Conservation (phyloP, 108 stramenopile genomes). For the Stephanodiscus minutulus region DNA sequence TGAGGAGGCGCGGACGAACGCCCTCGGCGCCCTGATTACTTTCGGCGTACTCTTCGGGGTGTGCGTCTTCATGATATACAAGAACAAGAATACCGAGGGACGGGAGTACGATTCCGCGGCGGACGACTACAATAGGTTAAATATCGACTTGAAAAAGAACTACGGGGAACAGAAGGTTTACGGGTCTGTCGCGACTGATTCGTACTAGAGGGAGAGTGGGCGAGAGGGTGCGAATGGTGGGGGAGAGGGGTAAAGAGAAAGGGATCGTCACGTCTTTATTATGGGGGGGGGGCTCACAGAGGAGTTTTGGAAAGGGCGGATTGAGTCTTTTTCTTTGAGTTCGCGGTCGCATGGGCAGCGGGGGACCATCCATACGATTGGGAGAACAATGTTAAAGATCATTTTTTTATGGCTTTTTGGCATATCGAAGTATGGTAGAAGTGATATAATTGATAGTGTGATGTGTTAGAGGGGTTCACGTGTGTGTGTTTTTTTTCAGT, state of each 20-base stretch:
- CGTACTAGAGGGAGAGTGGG: conserved; percentile 21
- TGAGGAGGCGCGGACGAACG: conserved; percentile 29
- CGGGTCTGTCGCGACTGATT: conserved; percentile 32
- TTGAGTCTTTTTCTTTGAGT: background rate
- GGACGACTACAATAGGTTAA: conserved; percentile 27
- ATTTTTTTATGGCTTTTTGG: too few species aligned
- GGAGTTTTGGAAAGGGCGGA: background rate
- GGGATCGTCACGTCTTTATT: background rate
- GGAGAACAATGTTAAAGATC: too few species aligned
- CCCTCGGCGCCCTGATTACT: conserved; percentile 42
- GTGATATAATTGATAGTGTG: too few species aligned
- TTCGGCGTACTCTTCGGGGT: conserved; percentile 26
- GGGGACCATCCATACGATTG: background rate
- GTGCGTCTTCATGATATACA: background rate
- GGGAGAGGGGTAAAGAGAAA: background rate
- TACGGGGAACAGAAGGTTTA: conserved; percentile 28
- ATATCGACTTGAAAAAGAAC: conserved; percentile 38
- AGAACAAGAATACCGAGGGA: background rate
- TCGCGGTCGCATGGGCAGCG: background rate
- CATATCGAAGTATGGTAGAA: too few species aligned
- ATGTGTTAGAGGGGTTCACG: too few species aligned
- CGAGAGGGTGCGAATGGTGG: background rate
- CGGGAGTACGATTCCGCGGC: conserved; percentile 14
- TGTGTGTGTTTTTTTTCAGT: too few species aligned
- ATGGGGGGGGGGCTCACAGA: background rate